A percentile compares a stretch with the other conserved stretches of the same genome.
These are phyloP conservation scores for Suhomyces prunicola DNA, from an alignment of 805 yeast genomes.

Conservation along the genomic window DNA sequence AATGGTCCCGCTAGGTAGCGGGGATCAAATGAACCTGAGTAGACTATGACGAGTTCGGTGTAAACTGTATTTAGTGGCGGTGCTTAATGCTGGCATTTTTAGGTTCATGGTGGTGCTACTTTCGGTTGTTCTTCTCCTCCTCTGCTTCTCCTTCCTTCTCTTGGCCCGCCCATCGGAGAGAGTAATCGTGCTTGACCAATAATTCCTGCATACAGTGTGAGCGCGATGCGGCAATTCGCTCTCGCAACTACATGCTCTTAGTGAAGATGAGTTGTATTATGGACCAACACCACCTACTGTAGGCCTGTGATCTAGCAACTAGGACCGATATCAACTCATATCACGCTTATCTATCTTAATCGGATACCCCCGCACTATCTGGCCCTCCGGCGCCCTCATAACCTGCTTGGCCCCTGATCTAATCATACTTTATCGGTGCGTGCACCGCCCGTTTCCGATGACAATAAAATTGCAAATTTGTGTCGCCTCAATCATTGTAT, in stretches of 20 bases:
- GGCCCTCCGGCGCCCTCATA: not conserved
- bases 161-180: not conserved
- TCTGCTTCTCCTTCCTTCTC: not conserved
- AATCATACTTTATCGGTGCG: not conserved
- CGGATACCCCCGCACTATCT: not conserved
- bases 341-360: not conserved
- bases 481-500: not conserved
- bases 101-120: not conserved
- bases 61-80: not conserved
- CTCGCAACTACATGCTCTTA: conserved; percentile 3
- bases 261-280: not conserved
- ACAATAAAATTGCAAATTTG: not conserved
- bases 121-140: not conserved
- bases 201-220: not conserved
- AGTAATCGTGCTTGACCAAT: not conserved
- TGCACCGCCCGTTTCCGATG: not conserved
- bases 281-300: not conserved
- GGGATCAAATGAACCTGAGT: not conserved
- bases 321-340: not conserved
- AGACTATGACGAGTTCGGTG: not conserved
- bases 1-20: not conserved
- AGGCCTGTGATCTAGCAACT: not conserved
- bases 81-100: not conserved
- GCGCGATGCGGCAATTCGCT: not conserved
- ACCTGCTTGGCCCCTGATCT: not conserved